These are phyloP conservation scores for Boletus speciosus DNA, from an alignment of 768 basidiomycete species.

Conservation along the genomic window DNA sequence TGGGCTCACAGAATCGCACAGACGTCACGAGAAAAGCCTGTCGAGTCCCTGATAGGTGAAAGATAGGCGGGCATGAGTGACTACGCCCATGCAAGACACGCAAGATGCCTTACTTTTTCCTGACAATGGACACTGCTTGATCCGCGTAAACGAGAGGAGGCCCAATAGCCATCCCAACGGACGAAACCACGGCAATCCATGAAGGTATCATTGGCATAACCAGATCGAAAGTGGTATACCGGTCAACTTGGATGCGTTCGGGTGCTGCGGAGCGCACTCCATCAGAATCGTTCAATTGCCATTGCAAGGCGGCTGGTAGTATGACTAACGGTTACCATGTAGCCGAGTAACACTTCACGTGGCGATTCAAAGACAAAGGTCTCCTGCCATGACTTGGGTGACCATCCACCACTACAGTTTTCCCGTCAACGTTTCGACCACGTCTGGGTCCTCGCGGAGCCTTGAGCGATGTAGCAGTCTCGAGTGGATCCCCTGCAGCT, in stretches of 20 bases:
- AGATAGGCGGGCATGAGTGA: constrained; percentile 5
- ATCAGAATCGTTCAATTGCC: not conserved
- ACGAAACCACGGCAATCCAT: constrained; percentile 70
- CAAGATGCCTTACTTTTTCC: constrained; percentile 52
- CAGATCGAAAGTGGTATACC: not conserved
- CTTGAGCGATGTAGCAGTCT: constrained; percentile 3
- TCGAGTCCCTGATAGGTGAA: constrained; percentile 57
- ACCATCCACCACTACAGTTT: not conserved
- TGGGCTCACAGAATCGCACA: constrained; percentile 71
- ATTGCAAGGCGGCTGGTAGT: not conserved
- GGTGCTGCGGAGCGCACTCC: constrained; percentile 2
- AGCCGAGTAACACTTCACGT: constrained; percentile 8
- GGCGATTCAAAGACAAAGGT: not conserved
- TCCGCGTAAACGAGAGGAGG: constrained; percentile 84
- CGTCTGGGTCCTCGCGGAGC: constrained; percentile 4
- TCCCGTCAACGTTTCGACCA: not conserved
- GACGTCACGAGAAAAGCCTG: constrained; percentile 83
- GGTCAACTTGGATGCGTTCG: not conserved
- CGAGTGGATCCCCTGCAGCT: constrained; percentile 7
- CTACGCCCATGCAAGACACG: not conserved
- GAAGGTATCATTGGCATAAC: constrained; percentile 36
- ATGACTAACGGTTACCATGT: constrained; percentile 8
- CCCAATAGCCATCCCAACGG: constrained; percentile 80
- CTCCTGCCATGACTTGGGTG: not conserved
- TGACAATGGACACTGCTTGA: constrained; percentile 77